These are phyloP conservation scores for Boletus semigastroideus DNA, from an alignment of 1,284 basidiomycete species.

Conservation along the genomic window DNA sequence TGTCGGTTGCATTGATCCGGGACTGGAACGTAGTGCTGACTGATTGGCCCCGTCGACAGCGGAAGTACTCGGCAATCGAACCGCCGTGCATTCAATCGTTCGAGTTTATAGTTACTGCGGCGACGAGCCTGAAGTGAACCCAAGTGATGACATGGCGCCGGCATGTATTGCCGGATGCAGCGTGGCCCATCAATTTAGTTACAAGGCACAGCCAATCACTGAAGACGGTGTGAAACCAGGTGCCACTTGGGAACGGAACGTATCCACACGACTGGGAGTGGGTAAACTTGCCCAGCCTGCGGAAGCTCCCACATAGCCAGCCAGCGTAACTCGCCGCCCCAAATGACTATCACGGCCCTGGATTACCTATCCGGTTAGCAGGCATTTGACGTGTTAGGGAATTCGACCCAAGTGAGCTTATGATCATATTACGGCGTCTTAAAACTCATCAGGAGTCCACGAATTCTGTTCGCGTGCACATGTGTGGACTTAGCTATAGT, in stretches of 20 bases:
- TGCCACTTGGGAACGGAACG: constrained; percentile 23
- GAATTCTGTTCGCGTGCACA: constrained; percentile 18
- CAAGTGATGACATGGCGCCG: constrained; percentile 22
- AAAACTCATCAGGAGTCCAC: constrained; percentile 13
- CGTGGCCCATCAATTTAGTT: constrained; percentile 27
- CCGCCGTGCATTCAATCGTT: constrained; percentile 3
- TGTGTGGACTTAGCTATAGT: constrained; percentile 12
- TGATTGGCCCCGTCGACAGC: constrained; percentile 17
- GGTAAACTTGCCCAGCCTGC: constrained; percentile 8
- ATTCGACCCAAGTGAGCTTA: constrained; percentile 14
- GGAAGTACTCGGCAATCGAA: constrained; percentile 25
- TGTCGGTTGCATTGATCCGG: constrained; percentile 32
- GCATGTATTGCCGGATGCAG: constrained; percentile 18
- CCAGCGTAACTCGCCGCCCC: constrained; percentile 14
- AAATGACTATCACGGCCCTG: constrained; percentile 6
- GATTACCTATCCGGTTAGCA: constrained; percentile 10
- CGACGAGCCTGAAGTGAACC: constrained; percentile 2
- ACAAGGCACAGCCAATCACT: constrained; percentile 30
- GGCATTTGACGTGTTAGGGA: constrained; percentile 18
- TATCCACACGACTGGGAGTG: constrained; percentile 11
- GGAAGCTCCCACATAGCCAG: constrained; percentile 17
- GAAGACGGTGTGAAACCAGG: constrained; percentile 29
- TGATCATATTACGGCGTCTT: constrained; percentile 21
- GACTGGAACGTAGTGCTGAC: constrained; percentile 16
- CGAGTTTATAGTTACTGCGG: constrained; percentile 22